Conservation (phyloP, 2,329 filamentous ascomycete species). For the Botryotinia globosa region DNA sequence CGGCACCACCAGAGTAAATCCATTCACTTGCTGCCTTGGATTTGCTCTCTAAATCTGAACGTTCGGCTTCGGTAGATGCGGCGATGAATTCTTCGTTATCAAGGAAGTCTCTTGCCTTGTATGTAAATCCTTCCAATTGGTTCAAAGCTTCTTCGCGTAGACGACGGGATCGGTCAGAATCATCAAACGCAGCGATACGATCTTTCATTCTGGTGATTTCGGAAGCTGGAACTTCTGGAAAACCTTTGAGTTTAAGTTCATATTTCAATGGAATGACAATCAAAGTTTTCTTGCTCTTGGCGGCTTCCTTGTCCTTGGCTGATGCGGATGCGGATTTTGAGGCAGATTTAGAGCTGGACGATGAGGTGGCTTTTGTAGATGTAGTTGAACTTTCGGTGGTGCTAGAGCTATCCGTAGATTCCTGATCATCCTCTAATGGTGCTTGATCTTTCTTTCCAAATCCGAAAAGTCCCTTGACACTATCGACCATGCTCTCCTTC, state of each 20-base stretch:
- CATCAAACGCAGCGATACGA: constrained; percentile 78
- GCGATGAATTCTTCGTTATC: constrained; percentile 72
- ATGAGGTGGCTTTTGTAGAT: constrained; percentile 44
- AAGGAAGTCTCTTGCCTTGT: constrained; percentile 79
- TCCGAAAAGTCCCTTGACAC: constrained; percentile 93
- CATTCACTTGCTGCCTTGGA: constrained; percentile 75
- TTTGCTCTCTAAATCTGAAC: constrained; percentile 63
- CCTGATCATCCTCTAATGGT: constrained; percentile 59
- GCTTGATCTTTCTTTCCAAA: constrained; percentile 87
- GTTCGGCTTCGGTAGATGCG: constrained; percentile 66
- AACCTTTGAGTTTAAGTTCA: constrained; percentile 32
- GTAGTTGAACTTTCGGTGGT: constrained; percentile 47
- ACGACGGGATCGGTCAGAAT: constrained; percentile 74
- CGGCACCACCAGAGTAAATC: constrained; percentile 81
- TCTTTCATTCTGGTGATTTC: constrained; percentile 44
- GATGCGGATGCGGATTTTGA: constrained; percentile 40
- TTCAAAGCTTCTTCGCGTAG: constrained; percentile 85
- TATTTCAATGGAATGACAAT: constrained; percentile 37
- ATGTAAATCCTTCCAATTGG: constrained; percentile 89
- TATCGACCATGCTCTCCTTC: constrained; percentile 82
- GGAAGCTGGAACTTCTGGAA: constrained; percentile 31
- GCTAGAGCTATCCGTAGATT: constrained; percentile 46
- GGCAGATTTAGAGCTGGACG: constrained; percentile 43
- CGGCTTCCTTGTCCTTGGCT: constrained; percentile 32
- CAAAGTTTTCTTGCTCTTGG: constrained; percentile 36